Conservation (phyloP, 1,284 basidiomycete genomes). For the Inonotus hispidus region DNA sequence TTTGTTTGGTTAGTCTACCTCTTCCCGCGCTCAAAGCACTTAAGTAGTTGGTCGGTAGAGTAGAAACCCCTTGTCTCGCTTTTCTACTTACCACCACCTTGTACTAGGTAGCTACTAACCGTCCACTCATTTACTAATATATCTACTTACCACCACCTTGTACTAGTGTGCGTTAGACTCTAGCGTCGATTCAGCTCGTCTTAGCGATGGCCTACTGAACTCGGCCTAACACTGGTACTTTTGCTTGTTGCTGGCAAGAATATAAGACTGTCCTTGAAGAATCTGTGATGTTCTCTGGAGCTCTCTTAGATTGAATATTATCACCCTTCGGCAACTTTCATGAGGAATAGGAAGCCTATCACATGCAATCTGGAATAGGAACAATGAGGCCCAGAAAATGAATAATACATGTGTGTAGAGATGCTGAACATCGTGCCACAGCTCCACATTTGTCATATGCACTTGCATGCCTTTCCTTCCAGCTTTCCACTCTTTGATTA, state of each 20-base stretch:
- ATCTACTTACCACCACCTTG: too few species aligned
- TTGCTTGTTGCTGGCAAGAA: neutral
- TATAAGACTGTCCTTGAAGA: conserved; percentile 22
- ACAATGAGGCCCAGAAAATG: neutral
- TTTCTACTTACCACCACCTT: too few species aligned
- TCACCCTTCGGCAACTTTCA: conserved; percentile 47
- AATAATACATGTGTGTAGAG: conserved; percentile 11
- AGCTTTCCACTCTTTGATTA: conserved; percentile 43
- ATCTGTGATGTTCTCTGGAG: conserved; percentile 19
- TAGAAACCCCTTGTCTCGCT: too few species aligned
- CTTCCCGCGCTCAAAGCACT: too few species aligned
- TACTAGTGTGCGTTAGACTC: too few species aligned
- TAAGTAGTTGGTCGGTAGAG: too few species aligned
- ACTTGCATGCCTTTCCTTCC: conserved; percentile 47
- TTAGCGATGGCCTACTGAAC: too few species aligned
- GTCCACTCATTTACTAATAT: too few species aligned
- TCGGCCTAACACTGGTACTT: too few species aligned
- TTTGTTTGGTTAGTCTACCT: too few species aligned
- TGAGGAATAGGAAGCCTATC: conserved; percentile 45
- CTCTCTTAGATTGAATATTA: conserved; percentile 19
- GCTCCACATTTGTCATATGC: conserved; percentile 47
- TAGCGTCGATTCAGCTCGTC: too few species aligned
- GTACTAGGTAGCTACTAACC: too few species aligned
- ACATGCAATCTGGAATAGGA: conserved; percentile 22
- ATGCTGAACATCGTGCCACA: conserved; percentile 48